phyloP scores from a whole-genome alignment of 169 alveolate species.

The Babesia microti region DNA sequence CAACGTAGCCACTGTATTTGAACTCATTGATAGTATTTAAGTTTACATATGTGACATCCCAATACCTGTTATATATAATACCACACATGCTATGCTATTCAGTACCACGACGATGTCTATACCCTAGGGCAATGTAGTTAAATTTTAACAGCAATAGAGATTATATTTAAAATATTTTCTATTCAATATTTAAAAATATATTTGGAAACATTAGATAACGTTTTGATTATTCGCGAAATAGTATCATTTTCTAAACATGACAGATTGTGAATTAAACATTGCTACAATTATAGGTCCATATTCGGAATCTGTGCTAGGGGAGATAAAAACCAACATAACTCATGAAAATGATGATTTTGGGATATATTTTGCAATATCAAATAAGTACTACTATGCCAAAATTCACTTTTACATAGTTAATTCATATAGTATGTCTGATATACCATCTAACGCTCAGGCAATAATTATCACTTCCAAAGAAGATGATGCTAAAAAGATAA shows the following conservation, averaged over 20 bases:
- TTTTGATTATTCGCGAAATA: background rate
- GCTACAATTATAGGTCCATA: background rate
- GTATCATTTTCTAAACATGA: background rate
- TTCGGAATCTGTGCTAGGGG: background rate
- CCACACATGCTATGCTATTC: background rate
- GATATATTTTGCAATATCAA: too few relatives aligned
- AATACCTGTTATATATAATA: background rate
- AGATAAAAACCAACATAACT: too few relatives aligned
- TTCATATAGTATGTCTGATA: too few relatives aligned
- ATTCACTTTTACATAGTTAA: too few relatives aligned
- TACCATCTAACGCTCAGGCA: too few relatives aligned
- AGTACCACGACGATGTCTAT: too few relatives aligned
- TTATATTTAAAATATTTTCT: background rate
- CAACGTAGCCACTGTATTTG: conserved; percentile 1
- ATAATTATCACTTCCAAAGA: too few relatives aligned
- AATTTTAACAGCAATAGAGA: too few relatives aligned
- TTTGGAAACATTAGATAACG: background rate
- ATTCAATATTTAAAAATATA: background rate
- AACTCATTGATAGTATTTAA: background rate
- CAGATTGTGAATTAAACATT: background rate
- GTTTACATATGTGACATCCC: background rate
- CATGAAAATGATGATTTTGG: too few relatives aligned
- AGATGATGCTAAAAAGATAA: too few relatives aligned
- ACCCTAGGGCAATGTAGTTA: too few relatives aligned
- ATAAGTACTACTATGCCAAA: too few relatives aligned